phyloP scores from a whole-genome alignment of 2,329 filamentous ascomycete genomes.

The Diplodia mutila region DNA sequence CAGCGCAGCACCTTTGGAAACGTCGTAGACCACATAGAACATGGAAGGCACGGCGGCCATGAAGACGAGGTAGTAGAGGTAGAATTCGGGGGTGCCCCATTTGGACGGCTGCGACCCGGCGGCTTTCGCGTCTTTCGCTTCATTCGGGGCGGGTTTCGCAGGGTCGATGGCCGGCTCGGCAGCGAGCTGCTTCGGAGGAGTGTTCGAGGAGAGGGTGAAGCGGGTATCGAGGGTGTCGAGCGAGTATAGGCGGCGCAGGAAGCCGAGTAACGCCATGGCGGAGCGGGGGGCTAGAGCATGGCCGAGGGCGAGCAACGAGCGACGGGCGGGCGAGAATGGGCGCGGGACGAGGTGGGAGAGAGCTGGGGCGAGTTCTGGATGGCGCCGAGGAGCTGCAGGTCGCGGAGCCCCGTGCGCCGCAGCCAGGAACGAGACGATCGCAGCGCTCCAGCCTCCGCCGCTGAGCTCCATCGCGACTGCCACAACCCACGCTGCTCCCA shows the following conservation, averaged over 20 bases:
- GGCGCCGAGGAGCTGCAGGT: not conserved
- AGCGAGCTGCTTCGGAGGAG: constrained; percentile 57
- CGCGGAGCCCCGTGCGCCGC: constrained; percentile 10
- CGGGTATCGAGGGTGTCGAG: constrained; percentile 72
- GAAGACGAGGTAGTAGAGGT: constrained; percentile 75
- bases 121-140: constrained; percentile 33
- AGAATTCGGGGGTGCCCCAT: constrained; percentile 89
- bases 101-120: constrained; percentile 59
- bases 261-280: constrained; percentile 51
- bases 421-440: constrained; percentile 13
- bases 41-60: constrained; percentile 73
- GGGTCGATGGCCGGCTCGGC: constrained; percentile 41
- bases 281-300: constrained; percentile 5
- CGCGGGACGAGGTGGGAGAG: not conserved
- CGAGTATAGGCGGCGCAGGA: constrained; percentile 61
- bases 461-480: constrained; percentile 16
- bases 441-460: too few relatives aligned
- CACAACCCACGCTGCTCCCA: not conserved
- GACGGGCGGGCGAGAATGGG: not conserved
- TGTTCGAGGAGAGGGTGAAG: constrained; percentile 71
- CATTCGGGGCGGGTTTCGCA: constrained; percentile 32
- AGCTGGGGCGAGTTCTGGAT: not conserved
- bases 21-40: constrained; percentile 86
- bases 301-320: not conserved
- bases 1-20: constrained; percentile 71